phyloP scores from a whole-genome alignment of 108 stramenopile genomes.

The Mediolabrus comicus region DNA sequence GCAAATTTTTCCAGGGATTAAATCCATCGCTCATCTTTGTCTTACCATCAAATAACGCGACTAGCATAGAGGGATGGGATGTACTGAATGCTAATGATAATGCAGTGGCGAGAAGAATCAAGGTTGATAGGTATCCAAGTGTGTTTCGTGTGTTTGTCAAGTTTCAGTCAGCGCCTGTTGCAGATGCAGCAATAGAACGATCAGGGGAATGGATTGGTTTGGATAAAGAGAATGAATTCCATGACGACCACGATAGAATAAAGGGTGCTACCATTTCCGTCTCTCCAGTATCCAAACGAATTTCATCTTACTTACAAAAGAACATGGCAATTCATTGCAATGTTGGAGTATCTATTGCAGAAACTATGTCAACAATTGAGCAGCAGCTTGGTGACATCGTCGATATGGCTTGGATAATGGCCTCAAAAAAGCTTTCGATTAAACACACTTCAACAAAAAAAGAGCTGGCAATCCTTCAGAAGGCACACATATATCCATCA shows the following conservation, averaged over 20 bases:
- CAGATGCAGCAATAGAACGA: constrained; percentile 63
- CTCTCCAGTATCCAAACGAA: constrained; percentile 23
- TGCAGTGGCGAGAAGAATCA: not conserved
- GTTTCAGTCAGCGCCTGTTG: constrained; percentile 54
- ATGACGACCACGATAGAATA: constrained; percentile 9
- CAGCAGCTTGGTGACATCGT: constrained; percentile 9
- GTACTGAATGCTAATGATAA: constrained; percentile 10
- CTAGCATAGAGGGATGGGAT: constrained; percentile 49
- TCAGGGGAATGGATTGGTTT: constrained; percentile 67
- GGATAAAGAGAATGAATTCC: not conserved
- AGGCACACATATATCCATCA: constrained; percentile 6
- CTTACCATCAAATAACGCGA: constrained; percentile 38
- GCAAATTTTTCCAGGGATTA: constrained; percentile 75
- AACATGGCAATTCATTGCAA: constrained; percentile 31
- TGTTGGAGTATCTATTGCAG: constrained; percentile 21
- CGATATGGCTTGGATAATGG: constrained; percentile 32
- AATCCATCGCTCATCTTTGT: constrained; percentile 53
- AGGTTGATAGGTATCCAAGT: constrained; percentile 14
- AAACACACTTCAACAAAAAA: not conserved
- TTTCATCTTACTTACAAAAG: constrained; percentile 42
- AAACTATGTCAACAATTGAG: constrained; percentile 19
- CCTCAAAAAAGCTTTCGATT: constrained; percentile 25
- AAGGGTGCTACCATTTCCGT: constrained; percentile 38
- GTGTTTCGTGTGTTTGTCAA: constrained; percentile 60
- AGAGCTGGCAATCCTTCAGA: not conserved